Conservation (phyloP, 2,329 filamentous ascomycete species). For the Fusarium denticulatum region DNA sequence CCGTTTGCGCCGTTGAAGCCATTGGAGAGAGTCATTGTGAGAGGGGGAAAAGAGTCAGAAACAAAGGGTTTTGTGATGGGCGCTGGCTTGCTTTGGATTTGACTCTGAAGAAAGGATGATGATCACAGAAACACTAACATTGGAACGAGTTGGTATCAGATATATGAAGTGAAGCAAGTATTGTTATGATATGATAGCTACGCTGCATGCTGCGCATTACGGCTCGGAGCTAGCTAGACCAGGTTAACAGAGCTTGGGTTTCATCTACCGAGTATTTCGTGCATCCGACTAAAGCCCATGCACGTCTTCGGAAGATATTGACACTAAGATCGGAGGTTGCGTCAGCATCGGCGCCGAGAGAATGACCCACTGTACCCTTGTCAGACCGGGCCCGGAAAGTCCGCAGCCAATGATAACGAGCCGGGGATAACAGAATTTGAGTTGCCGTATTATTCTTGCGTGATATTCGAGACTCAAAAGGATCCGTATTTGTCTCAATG, state of each 20-base stretch:
- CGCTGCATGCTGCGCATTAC: background rate
- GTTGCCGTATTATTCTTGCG: background rate
- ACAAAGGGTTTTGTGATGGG: background rate
- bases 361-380: background rate
- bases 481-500: background rate
- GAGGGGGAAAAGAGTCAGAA: background rate
- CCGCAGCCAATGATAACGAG: background rate
- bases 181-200: background rate
- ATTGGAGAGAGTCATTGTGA: slow-evolving; percentile 5
- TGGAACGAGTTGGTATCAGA: background rate
- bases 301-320: background rate
- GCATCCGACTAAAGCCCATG: background rate
- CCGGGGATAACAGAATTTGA: background rate
- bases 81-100: background rate
- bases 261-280: background rate
- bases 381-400: background rate
- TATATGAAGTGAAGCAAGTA: background rate
- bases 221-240: background rate
- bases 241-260: background rate
- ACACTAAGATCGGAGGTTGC: background rate
- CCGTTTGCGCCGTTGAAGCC: background rate
- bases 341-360: background rate
- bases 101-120: background rate
- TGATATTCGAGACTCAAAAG: background rate
- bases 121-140: background rate